Base-by-base conservation (phyloP, 805 yeast genomes). In the Yamadazyma laniorum region DNA sequence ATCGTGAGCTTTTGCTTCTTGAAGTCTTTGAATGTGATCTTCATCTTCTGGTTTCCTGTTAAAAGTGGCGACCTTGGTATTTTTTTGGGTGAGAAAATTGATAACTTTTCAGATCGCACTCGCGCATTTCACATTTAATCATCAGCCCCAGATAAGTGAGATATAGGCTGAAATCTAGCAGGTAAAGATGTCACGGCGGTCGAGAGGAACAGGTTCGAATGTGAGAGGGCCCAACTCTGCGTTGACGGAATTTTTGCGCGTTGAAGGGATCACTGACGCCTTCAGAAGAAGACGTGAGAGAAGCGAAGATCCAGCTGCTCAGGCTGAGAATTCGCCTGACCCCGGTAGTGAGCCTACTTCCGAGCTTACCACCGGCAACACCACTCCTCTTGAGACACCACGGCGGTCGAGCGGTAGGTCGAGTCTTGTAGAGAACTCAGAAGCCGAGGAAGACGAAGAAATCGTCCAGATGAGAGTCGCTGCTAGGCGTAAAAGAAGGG, bases 221-320 rank as follows among this genome's bases (percentile, higher is more conserved):
- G 71, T 69, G 9, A 51, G 66, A 28, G 85, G 83, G 5, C 85
- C 95, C 31, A 87, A 86, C 65, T 83, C 95, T 49, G 97, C 97
- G 0, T 67, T 90, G 48, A 90, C 96, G 0, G 93, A 85, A 59
- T 90, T 90, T 53, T 70, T 90, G 43, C 70, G 89, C 34, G 87
- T 84, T 40, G 95, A 89, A 59, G 97, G 97, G 25, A 90, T 90
- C 62, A 84, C 96, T 1, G 88, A 80, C 40, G 80, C 78, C 29
- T 88, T 88, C 55, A 71, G 89, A 53, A 64, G 58, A 41, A 51
- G 69, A 40, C 43, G 40, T 18, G 42, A 30, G 21, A 32, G 45
- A 14, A 6, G 9, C 9, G 9, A 21, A 9, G 49, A 37, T 21
- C 38, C 19, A 16, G 35, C 29, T 4, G 29, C 3, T 11, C 18